A percentile compares a stretch with the other conserved stretches of the same genome.
phyloP scores from a whole-genome alignment of 305 asterid species.

The Ilex paraguariensis region DNA sequence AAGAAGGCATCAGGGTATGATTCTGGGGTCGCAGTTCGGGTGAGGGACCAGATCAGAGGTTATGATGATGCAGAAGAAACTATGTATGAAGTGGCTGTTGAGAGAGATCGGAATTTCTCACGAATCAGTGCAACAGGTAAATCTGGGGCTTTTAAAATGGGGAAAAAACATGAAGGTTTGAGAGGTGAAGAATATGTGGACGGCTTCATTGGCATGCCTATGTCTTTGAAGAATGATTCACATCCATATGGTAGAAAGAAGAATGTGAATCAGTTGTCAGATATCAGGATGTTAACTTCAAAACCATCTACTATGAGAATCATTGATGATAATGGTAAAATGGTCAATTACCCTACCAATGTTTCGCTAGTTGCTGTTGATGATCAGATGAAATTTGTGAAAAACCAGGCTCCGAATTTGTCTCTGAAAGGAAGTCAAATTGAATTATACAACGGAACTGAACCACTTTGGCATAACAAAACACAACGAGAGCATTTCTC shows the following conservation, averaged over 20 bases:
- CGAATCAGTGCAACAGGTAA: constrained; percentile 34
- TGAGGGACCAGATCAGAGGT: constrained; percentile 42
- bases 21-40: constrained; percentile 36
- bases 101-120: constrained; percentile 41
- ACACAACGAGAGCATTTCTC: constrained; percentile 45
- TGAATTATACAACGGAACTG: constrained; percentile 47
- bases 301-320: constrained; percentile 54
- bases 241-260: constrained; percentile 63
- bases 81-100: constrained; percentile 58
- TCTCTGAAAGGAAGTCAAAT: constrained; percentile 52
- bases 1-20: constrained; percentile 42
- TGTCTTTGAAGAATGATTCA: constrained; percentile 40
- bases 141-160: constrained; percentile 37
- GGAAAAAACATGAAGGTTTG: constrained; percentile 51
- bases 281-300: constrained; percentile 67
- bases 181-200: constrained; percentile 45
- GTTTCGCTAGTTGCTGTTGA: constrained; percentile 49
- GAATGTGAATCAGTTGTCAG: constrained; percentile 73
- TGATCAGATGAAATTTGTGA: constrained; percentile 51
- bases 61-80: constrained; percentile 53
- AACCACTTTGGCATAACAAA: constrained; percentile 47
- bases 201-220: constrained; percentile 40
- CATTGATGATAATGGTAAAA: constrained; percentile 47
- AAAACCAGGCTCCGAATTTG: constrained; percentile 53
- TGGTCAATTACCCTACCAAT: constrained; percentile 43